phyloP scores from a whole-genome alignment of 2,329 filamentous ascomycete species.

The Fusarium veterinarium region DNA sequence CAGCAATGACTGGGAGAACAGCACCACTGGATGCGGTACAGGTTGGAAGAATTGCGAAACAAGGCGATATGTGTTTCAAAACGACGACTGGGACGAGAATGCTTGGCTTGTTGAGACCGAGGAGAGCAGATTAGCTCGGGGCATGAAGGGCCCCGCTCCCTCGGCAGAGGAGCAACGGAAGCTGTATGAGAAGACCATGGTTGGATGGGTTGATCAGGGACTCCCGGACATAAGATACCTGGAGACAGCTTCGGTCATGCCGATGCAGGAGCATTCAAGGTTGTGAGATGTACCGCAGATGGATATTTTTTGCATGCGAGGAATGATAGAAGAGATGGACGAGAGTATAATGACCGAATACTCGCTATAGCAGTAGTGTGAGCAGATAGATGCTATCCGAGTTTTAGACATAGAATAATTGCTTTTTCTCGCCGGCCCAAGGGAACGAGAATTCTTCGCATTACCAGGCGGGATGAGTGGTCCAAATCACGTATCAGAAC shows the following conservation, averaged over 20 bases:
- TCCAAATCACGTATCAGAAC: too few relatives aligned
- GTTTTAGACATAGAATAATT: neutral
- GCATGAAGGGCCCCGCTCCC: conserved; percentile 12
- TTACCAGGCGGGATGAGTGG: rapidly evolving
- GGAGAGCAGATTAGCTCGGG: conserved; percentile 21
- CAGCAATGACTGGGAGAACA: conserved; percentile 36
- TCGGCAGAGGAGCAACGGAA: conserved; percentile 16
- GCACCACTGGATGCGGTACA: conserved; percentile 13
- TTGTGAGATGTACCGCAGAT: neutral
- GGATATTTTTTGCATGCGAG: neutral
- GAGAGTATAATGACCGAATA: too few relatives aligned
- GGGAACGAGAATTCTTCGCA: neutral
- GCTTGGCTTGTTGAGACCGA: conserved; percentile 31
- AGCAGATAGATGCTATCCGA: neutral
- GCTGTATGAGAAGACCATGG: conserved; percentile 28
- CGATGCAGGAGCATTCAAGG: conserved; percentile 2
- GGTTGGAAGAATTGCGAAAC: conserved; percentile 34
- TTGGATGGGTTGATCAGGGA: conserved; percentile 29
- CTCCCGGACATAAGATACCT: conserved; percentile 28
- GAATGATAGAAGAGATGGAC: neutral
- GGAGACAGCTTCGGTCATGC: conserved; percentile 13
- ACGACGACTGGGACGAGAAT: conserved; percentile 20
- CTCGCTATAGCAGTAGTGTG: neutral
- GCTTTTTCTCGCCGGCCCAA: neutral
- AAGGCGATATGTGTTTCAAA: conserved; percentile 27